Evolutionary conservation across 768 basidiomycete genomes (phyloP), one percentile per base, ranked within the genome.

Genomic region (Hypholoma sublateritium): DNA sequence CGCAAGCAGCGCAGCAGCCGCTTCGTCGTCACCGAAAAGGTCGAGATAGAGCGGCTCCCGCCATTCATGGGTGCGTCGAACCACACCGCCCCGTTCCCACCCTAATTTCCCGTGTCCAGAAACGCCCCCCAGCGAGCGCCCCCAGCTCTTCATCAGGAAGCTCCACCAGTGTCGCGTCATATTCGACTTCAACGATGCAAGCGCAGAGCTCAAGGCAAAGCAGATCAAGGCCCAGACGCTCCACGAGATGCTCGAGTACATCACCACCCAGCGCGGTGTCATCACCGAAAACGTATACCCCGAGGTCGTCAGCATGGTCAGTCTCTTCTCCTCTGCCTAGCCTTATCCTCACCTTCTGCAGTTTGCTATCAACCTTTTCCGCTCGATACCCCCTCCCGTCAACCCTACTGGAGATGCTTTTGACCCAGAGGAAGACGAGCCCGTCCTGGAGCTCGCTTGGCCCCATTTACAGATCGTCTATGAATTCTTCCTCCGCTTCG

Each of bases 381-480:
- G 97, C 61, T 95, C 97, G 68, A 98, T 99, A 84, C 97, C 97
- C 75, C 97, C 97, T 66, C 97, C 95, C 43, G 96, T 98, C 57
- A 99, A 99, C 68, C 97, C 97, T 5, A 91, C 87, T 12, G 97
- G 97, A 53, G 97, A 99, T 71, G 97, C 96, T 1, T 99, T 97
- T 69, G 97, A 99, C 70, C 97, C 97, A 19, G 97, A 99, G 74
- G 97, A 99, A 76, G 97, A 99, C 66, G 97, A 99, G 62, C 97
- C 97, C 6, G 97, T 99, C 2, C 83, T 99, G 58, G 97, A 99
- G 70, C 89, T 98, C 56, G 97, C 97, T 24, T 99, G 97, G 97
- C 97, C 97, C 39, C 97, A 99, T 72, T 83, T 99, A 55, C 95
- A 99, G 72, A 95, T 99, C 63, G 97, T 99, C 51, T 99, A 99